phyloP scores from a whole-genome alignment of 2,329 filamentous ascomycete genomes.

The Aureobasidium sp. region DNA sequence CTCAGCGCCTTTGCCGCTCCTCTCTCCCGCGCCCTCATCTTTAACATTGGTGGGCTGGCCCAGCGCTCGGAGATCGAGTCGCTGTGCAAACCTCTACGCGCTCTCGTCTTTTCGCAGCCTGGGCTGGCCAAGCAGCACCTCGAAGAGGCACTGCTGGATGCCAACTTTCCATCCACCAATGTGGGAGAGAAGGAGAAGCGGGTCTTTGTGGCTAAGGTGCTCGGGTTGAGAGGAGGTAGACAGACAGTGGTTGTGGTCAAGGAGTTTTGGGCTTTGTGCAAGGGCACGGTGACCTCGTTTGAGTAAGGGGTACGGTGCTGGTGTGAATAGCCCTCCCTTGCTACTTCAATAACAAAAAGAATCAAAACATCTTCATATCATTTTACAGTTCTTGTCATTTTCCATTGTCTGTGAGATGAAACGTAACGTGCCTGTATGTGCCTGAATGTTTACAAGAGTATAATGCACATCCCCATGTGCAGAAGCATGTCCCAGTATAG shows the following conservation, averaged over 20 bases:
- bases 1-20: constrained; percentile 56
- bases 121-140: constrained; percentile 34
- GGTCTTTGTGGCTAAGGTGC: constrained; percentile 59
- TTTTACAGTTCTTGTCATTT: background rate
- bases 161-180: constrained; percentile 48
- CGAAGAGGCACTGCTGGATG: constrained; percentile 48
- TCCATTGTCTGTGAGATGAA: background rate
- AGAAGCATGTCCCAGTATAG: background rate
- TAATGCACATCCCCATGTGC: background rate
- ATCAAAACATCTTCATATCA: too few relatives aligned
- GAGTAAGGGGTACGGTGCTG: background rate
- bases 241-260: constrained; percentile 60
- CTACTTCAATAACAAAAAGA: background rate
- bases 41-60: constrained; percentile 62
- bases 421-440: background rate
- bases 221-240: constrained; percentile 58
- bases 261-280: constrained; percentile 66
- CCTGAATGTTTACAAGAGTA: background rate
- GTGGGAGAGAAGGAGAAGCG: constrained; percentile 54
- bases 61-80: constrained; percentile 66
- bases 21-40: constrained; percentile 53
- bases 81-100: constrained; percentile 64
- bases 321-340: background rate
- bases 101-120: constrained; percentile 38
- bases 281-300: constrained; percentile 35